These are phyloP conservation scores for Saturnispora hagleri DNA, from an alignment of 805 yeast genomes.

Conservation along the genomic window DNA sequence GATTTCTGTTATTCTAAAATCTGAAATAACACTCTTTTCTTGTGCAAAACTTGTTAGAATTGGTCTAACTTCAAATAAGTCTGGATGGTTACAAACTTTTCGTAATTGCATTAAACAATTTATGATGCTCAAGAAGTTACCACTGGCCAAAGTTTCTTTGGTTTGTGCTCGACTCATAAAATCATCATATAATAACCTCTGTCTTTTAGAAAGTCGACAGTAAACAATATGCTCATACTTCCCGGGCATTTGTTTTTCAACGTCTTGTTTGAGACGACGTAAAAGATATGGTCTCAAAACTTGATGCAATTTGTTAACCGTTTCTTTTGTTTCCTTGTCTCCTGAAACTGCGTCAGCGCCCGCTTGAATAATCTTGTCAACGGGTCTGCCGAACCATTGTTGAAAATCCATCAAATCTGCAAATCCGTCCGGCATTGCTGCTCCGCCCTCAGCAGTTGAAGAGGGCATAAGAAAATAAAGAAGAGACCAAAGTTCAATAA, in stretches of 20 bases:
- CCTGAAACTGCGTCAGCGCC: slow-evolving; percentile 35
- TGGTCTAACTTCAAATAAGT: slow-evolving; percentile 91
- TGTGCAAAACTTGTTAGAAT: slow-evolving; percentile 83
- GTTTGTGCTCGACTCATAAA: slow-evolving; percentile 97
- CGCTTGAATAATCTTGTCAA: slow-evolving; percentile 81
- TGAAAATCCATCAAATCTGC: slow-evolving; percentile 94
- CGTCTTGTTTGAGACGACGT: slow-evolving; percentile 90
- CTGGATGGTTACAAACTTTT: slow-evolving; percentile 88
- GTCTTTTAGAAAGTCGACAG: slow-evolving; percentile 88
- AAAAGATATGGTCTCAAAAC: slow-evolving; percentile 87
- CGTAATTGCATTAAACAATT: slow-evolving; percentile 97
- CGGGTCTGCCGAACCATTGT: slow-evolving; percentile 98
- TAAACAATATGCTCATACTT: slow-evolving; percentile 92
- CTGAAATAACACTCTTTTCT: slow-evolving; percentile 49
- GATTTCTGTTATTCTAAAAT: slow-evolving; percentile 35
- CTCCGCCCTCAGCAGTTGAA: slow-evolving; percentile 35
- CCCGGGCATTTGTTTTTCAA: slow-evolving; percentile 98
- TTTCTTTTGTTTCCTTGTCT: slow-evolving; percentile 75
- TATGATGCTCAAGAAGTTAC: slow-evolving; percentile 88
- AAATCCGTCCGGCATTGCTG: slow-evolving; percentile 88
- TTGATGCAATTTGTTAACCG: slow-evolving; percentile 84
- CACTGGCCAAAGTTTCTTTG: slow-evolving; percentile 84
- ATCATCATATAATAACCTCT: slow-evolving; percentile 86
- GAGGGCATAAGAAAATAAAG: slow-evolving; percentile 95
- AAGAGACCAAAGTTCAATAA: slow-evolving; percentile 93